Evolutionary conservation across 192 early-diverging fungal species (phyloP).

Genomic region (Podila horticola): DNA sequence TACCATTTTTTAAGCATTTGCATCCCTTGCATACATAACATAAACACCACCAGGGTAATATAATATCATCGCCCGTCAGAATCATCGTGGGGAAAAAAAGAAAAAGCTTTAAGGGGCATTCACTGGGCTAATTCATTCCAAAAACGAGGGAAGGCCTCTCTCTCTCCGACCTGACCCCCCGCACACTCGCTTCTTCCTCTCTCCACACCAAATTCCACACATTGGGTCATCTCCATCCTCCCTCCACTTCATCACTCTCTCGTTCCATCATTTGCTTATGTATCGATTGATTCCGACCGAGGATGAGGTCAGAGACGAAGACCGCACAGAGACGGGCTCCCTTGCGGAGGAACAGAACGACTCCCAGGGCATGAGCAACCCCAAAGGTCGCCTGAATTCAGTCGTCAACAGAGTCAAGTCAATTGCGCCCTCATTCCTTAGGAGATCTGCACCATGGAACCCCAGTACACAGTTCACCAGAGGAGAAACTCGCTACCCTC

Average conservation of each 20-base stretch:
- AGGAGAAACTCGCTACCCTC: neutral
- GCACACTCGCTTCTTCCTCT: neutral
- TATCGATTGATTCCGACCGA: conserved; percentile 44
- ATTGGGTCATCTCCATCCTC: neutral
- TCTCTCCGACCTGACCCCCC: neutral
- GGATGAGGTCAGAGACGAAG: conserved; percentile 40
- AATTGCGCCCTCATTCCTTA: conserved; percentile 19
- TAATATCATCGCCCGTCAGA: too few relatives aligned
- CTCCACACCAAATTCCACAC: too few relatives aligned
- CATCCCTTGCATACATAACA: too few relatives aligned
- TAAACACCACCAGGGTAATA: too few relatives aligned
- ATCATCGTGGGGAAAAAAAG: too few relatives aligned
- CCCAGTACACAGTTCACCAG: neutral
- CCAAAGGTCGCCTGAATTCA: conserved; percentile 6
- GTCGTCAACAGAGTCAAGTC: conserved; percentile 20
- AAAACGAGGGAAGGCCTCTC: neutral
- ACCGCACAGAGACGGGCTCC: conserved; percentile 33
- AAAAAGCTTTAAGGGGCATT: too few relatives aligned
- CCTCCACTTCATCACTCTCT: neutral
- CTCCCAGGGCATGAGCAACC: neutral
- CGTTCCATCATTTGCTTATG: conserved; percentile 5
- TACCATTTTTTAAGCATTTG: neutral
- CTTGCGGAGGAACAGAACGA: neutral
- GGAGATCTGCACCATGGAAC: neutral
- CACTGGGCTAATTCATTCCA: too few relatives aligned